Evolutionary conservation across 2,329 filamentous ascomycete species (phyloP).

Genomic region (Niveomyces coronatus): DNA sequence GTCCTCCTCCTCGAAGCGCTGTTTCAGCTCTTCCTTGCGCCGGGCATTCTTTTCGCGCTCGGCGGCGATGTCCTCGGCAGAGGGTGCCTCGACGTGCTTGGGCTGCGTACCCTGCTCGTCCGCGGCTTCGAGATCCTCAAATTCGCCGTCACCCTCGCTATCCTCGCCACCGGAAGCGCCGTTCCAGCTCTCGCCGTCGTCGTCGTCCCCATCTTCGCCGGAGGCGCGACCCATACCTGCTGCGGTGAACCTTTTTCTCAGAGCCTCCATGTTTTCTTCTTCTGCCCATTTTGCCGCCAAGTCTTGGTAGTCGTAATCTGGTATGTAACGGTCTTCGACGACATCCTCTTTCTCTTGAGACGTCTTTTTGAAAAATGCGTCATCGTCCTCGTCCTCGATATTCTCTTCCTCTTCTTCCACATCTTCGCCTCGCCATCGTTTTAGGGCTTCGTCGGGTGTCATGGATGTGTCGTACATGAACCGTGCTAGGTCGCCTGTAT

Average conservation of each 20-base stretch:
- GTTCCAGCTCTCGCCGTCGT: slow-evolving; percentile 44
- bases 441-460: slow-evolving; percentile 62
- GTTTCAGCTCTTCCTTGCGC: slow-evolving; percentile 86
- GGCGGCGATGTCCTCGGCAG: slow-evolving; percentile 55
- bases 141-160: slow-evolving; percentile 42
- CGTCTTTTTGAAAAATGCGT: slow-evolving; percentile 56
- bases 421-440: slow-evolving; percentile 66
- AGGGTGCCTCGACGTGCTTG: slow-evolving; percentile 28
- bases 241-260: slow-evolving; percentile 68
- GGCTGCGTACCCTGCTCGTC: slow-evolving; percentile 45
- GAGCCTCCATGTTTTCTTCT: slow-evolving; percentile 61
- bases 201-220: slow-evolving; percentile 20
- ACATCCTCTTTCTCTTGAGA: slow-evolving; percentile 57
- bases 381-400: slow-evolving; percentile 47
- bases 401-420: slow-evolving; percentile 46
- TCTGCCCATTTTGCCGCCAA: slow-evolving; percentile 80
- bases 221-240: slow-evolving; percentile 44
- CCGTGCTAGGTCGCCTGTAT: slow-evolving; percentile 71
- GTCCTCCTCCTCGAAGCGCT: slow-evolving; percentile 95
- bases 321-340: slow-evolving; percentile 71
- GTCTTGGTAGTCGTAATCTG: slow-evolving; percentile 67
- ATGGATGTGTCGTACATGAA: slow-evolving; percentile 82
- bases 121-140: slow-evolving; percentile 50
- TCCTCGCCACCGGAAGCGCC: slow-evolving; percentile 40
- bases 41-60: slow-evolving; percentile 87